Percentiles rank a stretch among this genome's conserved stretches.
Evolutionary conservation across 106 monocot species (phyloP).

Genomic region (Dioscorea alata): DNA sequence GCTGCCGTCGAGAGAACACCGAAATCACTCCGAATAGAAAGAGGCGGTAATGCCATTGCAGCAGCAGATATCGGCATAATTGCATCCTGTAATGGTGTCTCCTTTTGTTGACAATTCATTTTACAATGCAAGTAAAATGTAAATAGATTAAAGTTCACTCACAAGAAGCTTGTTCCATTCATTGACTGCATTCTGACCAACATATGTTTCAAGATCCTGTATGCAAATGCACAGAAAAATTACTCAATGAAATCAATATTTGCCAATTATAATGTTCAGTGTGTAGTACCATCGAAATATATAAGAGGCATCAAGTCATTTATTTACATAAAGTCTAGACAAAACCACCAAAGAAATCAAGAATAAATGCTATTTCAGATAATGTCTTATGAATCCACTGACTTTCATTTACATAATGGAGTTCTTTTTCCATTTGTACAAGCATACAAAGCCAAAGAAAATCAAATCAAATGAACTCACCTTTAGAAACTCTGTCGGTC

Average conservation of each 20-base stretch:
- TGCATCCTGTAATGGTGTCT: slow-evolving; percentile 38
- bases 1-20: slow-evolving; percentile 88
- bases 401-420: too few species aligned
- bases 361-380: too few species aligned
- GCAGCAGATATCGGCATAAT: slow-evolving; percentile 79
- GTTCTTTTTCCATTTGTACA: too few species aligned
- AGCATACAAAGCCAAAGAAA: background rate
- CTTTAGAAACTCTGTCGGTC: slow-evolving; percentile 85
- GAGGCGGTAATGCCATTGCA: slow-evolving; percentile 88
- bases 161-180: slow-evolving; percentile 93
- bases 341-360: background rate
- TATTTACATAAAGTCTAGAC: too few species aligned
- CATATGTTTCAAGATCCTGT: slow-evolving; percentile 72
- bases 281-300: too few species aligned
- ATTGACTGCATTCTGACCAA: slow-evolving; percentile 57
- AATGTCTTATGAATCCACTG: too few species aligned
- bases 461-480: slow-evolving; percentile 17
- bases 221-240: slow-evolving; percentile 5
- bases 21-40: slow-evolving; percentile 83
- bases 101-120: too few species aligned
- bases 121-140: too few species aligned
- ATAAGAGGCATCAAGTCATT: too few species aligned
- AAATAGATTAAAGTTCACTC: slow-evolving; percentile 7
- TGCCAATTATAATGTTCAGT: too few species aligned
- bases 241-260: background rate